A percentile compares a stretch with the other conserved stretches of the same genome.
These are phyloP conservation scores for Aspergillus sp. DNA, from an alignment of 2,329 filamentous ascomycete species.

Conservation along the genomic window DNA sequence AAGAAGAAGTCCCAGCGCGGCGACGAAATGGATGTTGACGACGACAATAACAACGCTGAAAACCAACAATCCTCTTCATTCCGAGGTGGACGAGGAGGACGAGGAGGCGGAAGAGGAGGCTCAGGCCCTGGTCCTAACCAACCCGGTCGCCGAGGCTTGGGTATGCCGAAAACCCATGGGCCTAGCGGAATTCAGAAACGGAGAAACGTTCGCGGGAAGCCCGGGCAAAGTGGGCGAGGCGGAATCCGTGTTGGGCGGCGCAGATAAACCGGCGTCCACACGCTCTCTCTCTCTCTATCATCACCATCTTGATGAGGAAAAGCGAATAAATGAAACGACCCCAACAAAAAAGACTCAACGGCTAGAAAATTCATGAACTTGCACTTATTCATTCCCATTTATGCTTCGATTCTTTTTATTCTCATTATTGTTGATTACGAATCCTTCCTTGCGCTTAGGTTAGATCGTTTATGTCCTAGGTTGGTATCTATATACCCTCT, in stretches of 20 bases:
- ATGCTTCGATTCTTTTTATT: background rate
- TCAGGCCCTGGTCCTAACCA: slow-evolving; percentile 3
- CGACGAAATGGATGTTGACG: slow-evolving; percentile 45
- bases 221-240: slow-evolving; percentile 17
- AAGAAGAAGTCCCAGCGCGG: slow-evolving; percentile 36
- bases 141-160: slow-evolving; percentile 25
- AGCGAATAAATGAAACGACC: background rate
- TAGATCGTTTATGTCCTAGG: background rate
- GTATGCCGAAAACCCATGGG: slow-evolving; percentile 28
- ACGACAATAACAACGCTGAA: slow-evolving; percentile 18
- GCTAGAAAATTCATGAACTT: slow-evolving; percentile 7
- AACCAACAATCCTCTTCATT: slow-evolving; percentile 6
- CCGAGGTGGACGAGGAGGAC: background rate
- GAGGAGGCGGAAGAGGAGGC: background rate
- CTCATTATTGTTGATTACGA: background rate
- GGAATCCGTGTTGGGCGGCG: slow-evolving; percentile 13
- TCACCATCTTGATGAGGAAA: background rate
- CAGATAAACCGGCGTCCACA: background rate
- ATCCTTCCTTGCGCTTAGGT: background rate
- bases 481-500: slow-evolving; percentile 14
- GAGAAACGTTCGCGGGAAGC: slow-evolving; percentile 10
- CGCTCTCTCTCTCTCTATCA: background rate
- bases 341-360: background rate
- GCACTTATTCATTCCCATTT: background rate
- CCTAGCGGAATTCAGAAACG: slow-evolving; percentile 27